Conservation (phyloP, 2,329 filamentous ascomycete species). For the Exophiala calicioides region DNA sequence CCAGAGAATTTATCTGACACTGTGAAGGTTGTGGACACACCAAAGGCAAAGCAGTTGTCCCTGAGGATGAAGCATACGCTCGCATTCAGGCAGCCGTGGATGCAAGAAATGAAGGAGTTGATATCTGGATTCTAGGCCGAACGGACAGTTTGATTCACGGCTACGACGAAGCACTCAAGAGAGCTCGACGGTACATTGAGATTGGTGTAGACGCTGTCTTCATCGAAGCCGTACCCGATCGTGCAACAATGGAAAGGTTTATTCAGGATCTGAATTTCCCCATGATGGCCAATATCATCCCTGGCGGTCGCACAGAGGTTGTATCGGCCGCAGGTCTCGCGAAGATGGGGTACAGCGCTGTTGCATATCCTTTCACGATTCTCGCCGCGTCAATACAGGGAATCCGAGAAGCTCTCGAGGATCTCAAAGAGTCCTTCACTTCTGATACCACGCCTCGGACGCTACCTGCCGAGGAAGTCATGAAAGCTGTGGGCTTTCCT, state of each 20-base stretch:
- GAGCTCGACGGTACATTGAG: conserved; percentile 46
- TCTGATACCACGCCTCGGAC: conserved; percentile 47
- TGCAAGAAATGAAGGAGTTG: conserved; percentile 47
- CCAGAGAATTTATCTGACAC: background rate
- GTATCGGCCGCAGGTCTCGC: conserved; percentile 43
- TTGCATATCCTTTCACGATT: conserved; percentile 49
- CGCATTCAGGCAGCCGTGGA: conserved; percentile 50
- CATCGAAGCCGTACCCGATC: conserved; percentile 48
- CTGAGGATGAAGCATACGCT: conserved; percentile 48
- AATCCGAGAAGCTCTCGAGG: conserved; percentile 41
- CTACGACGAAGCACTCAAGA: conserved; percentile 48
- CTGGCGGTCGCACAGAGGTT: conserved; percentile 46
- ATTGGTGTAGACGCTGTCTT: conserved; percentile 52
- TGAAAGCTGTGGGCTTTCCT: conserved; percentile 49
- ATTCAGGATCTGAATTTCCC: conserved; percentile 43
- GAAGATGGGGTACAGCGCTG: conserved; percentile 40
- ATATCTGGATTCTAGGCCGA: conserved; percentile 50
- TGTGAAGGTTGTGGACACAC: conserved; percentile 49
- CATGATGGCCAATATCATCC: conserved; percentile 49
- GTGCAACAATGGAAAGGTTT: conserved; percentile 44
- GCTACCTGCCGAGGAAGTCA: conserved; percentile 47
- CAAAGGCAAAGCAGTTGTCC: conserved; percentile 50
- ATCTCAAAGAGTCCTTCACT: conserved; percentile 46
- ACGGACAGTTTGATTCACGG: conserved; percentile 47
- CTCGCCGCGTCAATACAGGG: conserved; percentile 48